Conservation (phyloP, 2,329 filamentous ascomycete species). For the Aspergillus sp. region DNA sequence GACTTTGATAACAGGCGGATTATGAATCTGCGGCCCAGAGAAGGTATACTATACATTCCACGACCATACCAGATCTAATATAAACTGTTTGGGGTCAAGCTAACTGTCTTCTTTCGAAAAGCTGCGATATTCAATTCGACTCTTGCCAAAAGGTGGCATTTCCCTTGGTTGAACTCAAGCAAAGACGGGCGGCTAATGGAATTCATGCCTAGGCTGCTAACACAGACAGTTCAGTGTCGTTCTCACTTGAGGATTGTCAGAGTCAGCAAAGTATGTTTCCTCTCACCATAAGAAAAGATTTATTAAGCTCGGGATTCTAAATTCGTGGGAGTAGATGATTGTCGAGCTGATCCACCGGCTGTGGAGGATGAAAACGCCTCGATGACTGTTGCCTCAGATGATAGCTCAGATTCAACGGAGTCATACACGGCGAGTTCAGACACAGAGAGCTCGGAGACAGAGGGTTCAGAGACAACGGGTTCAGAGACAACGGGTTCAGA, state of each 20-base stretch:
- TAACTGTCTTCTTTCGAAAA: conserved; percentile 2
- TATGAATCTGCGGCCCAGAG: conserved; percentile 20
- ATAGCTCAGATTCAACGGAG: neutral
- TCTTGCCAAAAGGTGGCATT: conserved; percentile 19
- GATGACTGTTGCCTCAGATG: neutral
- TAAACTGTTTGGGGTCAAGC: no score
- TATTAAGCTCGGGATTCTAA: neutral
- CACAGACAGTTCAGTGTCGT: conserved; percentile 8
- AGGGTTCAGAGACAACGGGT: neutral
- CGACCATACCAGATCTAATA: no score
- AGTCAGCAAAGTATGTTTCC: conserved; percentile 14
- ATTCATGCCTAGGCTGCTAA: conserved; percentile 15
- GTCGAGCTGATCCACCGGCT: neutral
- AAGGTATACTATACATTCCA: conserved; percentile 14
- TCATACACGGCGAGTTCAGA: neutral
- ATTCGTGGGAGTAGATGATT: neutral
- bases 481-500: neutral
- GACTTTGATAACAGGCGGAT: conserved; percentile 14
- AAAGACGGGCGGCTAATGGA: neutral
- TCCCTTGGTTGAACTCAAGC: neutral
- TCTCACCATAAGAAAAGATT: neutral
- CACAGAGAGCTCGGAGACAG: neutral
- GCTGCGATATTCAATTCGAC: conserved; percentile 25
- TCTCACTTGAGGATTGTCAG: conserved; percentile 19
- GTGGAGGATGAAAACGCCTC: neutral